Percentiles rank a stretch among this genome's conserved stretches.
phyloP scores from a whole-genome alignment of 108 stramenopile genomes.

The Skeletonema grethae region DNA sequence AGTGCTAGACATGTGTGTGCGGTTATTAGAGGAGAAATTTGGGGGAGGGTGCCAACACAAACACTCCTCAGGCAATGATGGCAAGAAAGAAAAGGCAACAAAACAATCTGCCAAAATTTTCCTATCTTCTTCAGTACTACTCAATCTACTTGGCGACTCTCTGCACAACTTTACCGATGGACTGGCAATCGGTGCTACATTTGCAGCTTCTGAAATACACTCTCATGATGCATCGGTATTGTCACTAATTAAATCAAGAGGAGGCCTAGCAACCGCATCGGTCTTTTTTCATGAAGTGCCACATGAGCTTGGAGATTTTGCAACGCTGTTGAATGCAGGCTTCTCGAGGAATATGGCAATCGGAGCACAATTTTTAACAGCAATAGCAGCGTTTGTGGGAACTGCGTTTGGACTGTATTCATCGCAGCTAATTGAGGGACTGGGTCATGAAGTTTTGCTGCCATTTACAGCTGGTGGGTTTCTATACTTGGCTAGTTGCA shows the following conservation, averaged over 20 bases:
- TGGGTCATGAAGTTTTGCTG: conserved; percentile 56
- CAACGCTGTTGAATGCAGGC: conserved; percentile 78
- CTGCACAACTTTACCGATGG: conserved; percentile 89
- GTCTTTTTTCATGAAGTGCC: conserved; percentile 92
- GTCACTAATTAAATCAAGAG: conserved; percentile 59
- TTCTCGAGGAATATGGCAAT: conserved; percentile 78
- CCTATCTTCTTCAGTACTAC: conserved; percentile 54
- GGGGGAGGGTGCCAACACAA: conserved; percentile 32
- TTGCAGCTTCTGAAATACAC: conserved; percentile 45
- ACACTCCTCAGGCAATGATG: conserved; percentile 16
- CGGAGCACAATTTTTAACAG: conserved; percentile 81
- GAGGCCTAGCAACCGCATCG: conserved; percentile 75
- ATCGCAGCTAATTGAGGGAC: conserved; percentile 36
- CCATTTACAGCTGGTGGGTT: conserved; percentile 87
- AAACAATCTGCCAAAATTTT: conserved; percentile 21
- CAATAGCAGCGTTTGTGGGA: conserved; percentile 82
- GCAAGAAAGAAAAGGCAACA: conserved; percentile 17
- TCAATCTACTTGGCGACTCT: conserved; percentile 85
- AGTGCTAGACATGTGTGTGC: conserved; percentile 67
- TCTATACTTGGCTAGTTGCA: conserved; percentile 80
- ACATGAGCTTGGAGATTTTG: conserved; percentile 90
- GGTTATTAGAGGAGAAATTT: conserved; percentile 42
- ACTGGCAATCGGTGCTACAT: conserved; percentile 86
- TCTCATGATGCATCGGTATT: conserved; percentile 34
- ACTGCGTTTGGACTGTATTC: conserved; percentile 70